Evolutionary conservation across 345 rosid genomes (phyloP).

Genomic region (Syzygium aromaticum): DNA sequence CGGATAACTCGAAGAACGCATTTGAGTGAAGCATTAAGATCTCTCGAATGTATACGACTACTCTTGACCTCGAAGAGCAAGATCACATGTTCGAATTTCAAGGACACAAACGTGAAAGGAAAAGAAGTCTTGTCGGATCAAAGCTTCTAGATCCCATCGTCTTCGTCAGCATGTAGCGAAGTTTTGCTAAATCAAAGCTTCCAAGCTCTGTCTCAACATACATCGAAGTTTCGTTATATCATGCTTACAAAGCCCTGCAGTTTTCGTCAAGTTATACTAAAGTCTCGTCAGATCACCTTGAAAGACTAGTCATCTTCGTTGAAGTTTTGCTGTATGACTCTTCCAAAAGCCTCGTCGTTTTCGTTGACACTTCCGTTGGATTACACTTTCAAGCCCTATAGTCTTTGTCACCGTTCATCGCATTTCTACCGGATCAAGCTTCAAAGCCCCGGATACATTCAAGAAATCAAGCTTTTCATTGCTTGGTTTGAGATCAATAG

Average conservation of each 20-base stretch:
- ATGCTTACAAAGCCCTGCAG: not conserved
- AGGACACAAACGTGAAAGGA: not conserved
- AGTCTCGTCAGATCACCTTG: not conserved
- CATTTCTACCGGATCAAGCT: not conserved
- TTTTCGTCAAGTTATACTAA: not conserved
- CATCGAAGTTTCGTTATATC: too few species aligned
- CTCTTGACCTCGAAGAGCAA: not conserved
- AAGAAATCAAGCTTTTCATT: not conserved
- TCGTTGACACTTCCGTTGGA: not conserved
- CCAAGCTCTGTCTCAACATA: not conserved
- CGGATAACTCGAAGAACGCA: too few species aligned
- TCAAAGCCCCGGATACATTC: not conserved
- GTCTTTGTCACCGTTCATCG: not conserved
- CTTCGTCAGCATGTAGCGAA: not conserved
- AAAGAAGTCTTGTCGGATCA: not conserved
- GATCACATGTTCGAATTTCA: not conserved
- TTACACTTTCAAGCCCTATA: not conserved
- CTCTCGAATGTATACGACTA: not conserved
- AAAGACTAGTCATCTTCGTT: not conserved
- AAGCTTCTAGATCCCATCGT: not conserved
- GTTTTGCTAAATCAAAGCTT: not conserved
- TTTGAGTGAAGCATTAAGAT: not conserved
- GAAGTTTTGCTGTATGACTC: not conserved
- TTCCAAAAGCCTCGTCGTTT: not conserved
- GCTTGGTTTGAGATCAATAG: not conserved